Evolutionary conservation across 306 rosid genomes (phyloP).

Genomic region (Vachellia collinsii): DNA sequence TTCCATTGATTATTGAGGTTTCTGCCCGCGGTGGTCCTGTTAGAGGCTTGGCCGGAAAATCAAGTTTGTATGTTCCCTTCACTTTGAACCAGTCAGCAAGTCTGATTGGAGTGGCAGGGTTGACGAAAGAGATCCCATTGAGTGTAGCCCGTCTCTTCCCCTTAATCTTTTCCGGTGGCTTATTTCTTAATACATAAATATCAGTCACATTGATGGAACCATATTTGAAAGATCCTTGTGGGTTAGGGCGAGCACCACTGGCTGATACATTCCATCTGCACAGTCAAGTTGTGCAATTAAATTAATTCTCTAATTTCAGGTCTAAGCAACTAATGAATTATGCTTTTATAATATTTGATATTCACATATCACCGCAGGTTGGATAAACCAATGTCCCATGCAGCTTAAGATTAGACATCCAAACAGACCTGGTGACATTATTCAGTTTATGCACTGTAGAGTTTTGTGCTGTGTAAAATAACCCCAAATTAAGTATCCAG

Average conservation of each 20-base stretch:
- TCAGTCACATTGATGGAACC: conserved; percentile 97
- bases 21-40: conserved; percentile 68
- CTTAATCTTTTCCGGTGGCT: conserved; percentile 61
- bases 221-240: conserved; percentile 94
- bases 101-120: conserved; percentile 88
- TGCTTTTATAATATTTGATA: background rate
- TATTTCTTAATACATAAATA: conserved; percentile 73
- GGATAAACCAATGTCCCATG: background rate
- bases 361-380: conserved; percentile 6
- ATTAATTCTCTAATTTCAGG: conserved; percentile 18
- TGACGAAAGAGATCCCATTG: conserved; percentile 76
- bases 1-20: conserved; percentile 88
- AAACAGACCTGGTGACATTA: background rate
- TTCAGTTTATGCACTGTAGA: background rate
- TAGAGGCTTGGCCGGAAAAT: conserved; percentile 77
- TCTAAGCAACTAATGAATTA: background rate
- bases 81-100: conserved; percentile 78
- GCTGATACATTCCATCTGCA: conserved; percentile 98
- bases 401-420: background rate
- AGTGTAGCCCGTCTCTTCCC: conserved; percentile 79
- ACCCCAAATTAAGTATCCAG: background rate
- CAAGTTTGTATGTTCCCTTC: conserved; percentile 84
- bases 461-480: background rate
- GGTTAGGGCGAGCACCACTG: conserved; percentile 98
- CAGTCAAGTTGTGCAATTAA: conserved; percentile 19